phyloP scores from a whole-genome alignment of 192 early-diverging fungal genomes.

The Entophlyctis luteolus region DNA sequence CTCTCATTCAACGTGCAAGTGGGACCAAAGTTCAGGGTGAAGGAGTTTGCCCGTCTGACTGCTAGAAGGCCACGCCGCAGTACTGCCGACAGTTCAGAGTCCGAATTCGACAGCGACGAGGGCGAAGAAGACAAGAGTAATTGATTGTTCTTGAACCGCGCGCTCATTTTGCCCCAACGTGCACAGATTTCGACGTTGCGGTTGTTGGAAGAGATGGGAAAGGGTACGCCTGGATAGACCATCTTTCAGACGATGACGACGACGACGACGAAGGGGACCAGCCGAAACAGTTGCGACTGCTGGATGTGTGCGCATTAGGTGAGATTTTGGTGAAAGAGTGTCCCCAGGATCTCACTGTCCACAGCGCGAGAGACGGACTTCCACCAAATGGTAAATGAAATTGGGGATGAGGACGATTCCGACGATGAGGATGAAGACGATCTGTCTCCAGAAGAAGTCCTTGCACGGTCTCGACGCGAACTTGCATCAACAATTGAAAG shows the following conservation, averaged over 20 bases:
- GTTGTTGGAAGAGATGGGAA: constrained; percentile 56
- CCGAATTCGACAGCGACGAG: constrained; percentile 10
- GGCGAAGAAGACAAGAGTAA: neutral
- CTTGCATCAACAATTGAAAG: constrained; percentile 71
- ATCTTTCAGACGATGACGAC: constrained; percentile 34
- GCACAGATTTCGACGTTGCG: constrained; percentile 24
- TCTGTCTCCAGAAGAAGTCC: constrained; percentile 48
- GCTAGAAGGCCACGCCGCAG: constrained; percentile 42
- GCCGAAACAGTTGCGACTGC: constrained; percentile 42
- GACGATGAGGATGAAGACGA: constrained; percentile 49
- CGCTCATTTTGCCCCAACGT: constrained; percentile 10
- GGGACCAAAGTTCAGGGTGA: constrained; percentile 69
- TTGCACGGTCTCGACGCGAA: constrained; percentile 59
- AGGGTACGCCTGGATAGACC: constrained; percentile 58
- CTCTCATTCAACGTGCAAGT: constrained; percentile 47
- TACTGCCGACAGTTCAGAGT: no score
- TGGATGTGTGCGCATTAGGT: constrained; percentile 28
- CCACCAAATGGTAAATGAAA: constrained; percentile 19
- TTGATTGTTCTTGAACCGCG: neutral
- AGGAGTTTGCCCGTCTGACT: constrained; percentile 63
- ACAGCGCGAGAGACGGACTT: constrained; percentile 2
- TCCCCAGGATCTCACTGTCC: neutral
- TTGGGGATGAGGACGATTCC: constrained; percentile 33
- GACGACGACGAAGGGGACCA: constrained; percentile 54
- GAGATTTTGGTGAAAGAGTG: neutral